Evolutionary conservation across 2,329 filamentous ascomycete genomes (phyloP), one percentile per base, ranked within the genome.

Genomic region (Talaromyces sp.): DNA sequence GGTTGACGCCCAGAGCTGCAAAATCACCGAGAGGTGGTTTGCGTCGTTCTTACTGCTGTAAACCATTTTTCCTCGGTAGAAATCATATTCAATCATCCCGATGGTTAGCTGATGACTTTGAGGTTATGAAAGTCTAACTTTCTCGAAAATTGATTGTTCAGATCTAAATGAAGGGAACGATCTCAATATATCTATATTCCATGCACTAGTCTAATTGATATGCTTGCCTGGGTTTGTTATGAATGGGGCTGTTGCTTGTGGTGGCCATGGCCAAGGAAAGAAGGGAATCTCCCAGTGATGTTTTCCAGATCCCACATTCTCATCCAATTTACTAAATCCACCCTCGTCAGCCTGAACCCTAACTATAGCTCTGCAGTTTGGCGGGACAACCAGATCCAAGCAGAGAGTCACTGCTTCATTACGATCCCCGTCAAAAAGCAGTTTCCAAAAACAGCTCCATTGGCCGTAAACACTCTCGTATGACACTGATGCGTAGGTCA

Each of bases 261-360:
- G 49, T 33, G 49, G 49, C 49, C 49, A 52, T 52, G 49, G n/a
- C 27, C 13, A 52, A 33, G 49, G 49, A 52, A 52, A 52, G 49
- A 52, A 52, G 17, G 22, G 22, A 27, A 52, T n/a, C 27, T 33
- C 27, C 49, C 49, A 52, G 11, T 52, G 49, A 52, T 52, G 22
- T 19, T 52, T 52, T 52, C 49, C 49, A 52, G 49, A 52, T 52
- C 49, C 49, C 49, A 52, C 49, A 19, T 2, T 43, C 39, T 43
- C 39, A 7, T 43, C 17, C 17, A 43, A 43, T 3, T 43, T 43
- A n/a, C 39, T 43, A 2, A 43, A 43, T 19, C 39, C 39, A n/a
- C n/a, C 39, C 39, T 43, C 39, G 39, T 43, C 39, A 43, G 39
- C n/a, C 39, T 43, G 39, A 8, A 43, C 1, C 17, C 7, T 43